Percentiles rank a stretch among this genome's conserved stretches.
phyloP scores from a whole-genome alignment of 345 rosid species.

The Geranium brycei region DNA sequence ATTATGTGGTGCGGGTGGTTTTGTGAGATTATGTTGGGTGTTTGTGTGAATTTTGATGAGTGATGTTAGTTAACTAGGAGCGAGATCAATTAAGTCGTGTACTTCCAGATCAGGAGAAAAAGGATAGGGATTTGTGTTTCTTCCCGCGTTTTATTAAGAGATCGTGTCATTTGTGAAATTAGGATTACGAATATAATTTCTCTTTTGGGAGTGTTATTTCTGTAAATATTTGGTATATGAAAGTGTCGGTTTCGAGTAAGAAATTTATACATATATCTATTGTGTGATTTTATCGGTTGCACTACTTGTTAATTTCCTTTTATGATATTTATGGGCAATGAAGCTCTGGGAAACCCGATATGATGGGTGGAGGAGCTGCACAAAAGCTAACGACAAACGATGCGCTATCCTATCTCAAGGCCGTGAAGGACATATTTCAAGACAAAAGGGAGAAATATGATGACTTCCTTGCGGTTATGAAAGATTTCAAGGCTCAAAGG shows the following conservation, averaged over 20 bases:
- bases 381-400: conserved; percentile 87
- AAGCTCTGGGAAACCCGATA: conserved; percentile 59
- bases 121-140: too few species aligned
- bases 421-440: conserved; percentile 77
- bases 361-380: conserved; percentile 37
- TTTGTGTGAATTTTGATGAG: conserved; percentile 10
- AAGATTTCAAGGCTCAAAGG: conserved; percentile 96
- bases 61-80: neutral
- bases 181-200: too few species aligned
- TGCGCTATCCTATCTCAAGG: conserved; percentile 86
- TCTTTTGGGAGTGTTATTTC: too few species aligned
- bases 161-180: too few species aligned
- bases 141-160: too few species aligned
- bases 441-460: conserved; percentile 83
- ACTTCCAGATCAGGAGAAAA: too few species aligned
- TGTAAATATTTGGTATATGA: too few species aligned
- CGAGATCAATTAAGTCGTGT: neutral
- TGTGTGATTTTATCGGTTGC: neutral
- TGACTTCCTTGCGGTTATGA: conserved; percentile 92
- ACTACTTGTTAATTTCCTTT: neutral
- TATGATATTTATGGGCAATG: conserved; percentile 11
- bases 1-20: neutral
- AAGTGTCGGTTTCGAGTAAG: neutral
- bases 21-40: neutral
- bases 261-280: too few species aligned